Evolutionary conservation across 225 moss, liverwort and hornwort species (phyloP), one percentile per base, ranked within the genome.

Genomic region (Sphagnum contortum): DNA sequence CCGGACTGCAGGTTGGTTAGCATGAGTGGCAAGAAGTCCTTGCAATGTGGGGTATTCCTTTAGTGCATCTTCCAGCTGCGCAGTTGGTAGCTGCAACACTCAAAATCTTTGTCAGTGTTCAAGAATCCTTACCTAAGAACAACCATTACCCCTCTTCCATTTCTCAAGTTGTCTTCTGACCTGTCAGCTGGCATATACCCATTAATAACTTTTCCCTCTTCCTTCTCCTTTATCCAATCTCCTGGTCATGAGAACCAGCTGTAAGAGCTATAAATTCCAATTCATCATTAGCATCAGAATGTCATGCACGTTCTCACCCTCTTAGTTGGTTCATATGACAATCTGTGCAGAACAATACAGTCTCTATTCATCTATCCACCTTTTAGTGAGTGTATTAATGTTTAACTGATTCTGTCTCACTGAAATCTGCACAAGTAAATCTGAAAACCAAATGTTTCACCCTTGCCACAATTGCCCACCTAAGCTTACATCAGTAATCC

Each of bases 11-110:
- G 93, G 80, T 73, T 99, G 93, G 79, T 87, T 93, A 29, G 98
- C 98, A 77, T 99, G 98, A 62, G 89, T 80, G 71, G 98, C 91
- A 63, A 99, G 83, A 48, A 91, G 93, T 62, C 73, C 89, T 75
- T 80, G 91, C 84, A 99, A 78, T 55, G 68, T 81, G 3, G 98
- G 98, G 60, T 93, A 93, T 68, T 89, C 88, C 70, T 82, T 87
- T 51, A 99, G 74, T 76, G 98, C 98, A 74, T 99, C 98, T 75
- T 99, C 98, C 71, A 99, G 84, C 70, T 99, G 98, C 50, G 93
- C 85, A 55, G 87, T 82, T 14, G 98, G 98, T 71, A 99, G 71
- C 93, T 99, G 91, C 47, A 72, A 74, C 49, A 12, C 57, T 58
- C 48, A 61, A 14, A 49, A 14, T 5, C 8, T 50, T 64, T 61